Evolutionary conservation across 495 filamentous ascomycete species (phyloP).

Genomic region (Tuber indicum): DNA sequence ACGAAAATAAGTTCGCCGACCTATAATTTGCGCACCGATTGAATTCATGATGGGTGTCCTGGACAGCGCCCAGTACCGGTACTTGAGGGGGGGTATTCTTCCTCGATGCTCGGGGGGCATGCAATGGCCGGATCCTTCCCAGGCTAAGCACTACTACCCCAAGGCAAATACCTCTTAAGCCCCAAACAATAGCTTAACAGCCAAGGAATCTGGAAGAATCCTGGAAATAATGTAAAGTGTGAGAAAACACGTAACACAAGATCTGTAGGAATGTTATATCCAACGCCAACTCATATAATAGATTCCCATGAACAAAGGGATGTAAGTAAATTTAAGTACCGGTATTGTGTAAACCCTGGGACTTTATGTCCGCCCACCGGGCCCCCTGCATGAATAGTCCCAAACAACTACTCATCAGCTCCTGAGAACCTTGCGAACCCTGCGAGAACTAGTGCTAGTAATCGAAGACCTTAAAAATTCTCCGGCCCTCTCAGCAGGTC

Average conservation of each 20-base stretch:
- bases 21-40: background rate
- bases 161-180: background rate
- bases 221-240: background rate
- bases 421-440: background rate
- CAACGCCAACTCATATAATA: background rate
- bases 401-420: background rate
- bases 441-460: background rate
- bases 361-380: background rate
- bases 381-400: background rate
- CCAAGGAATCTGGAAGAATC: background rate
- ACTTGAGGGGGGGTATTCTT: background rate
- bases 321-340: background rate
- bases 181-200: background rate
- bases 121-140: background rate
- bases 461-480: background rate
- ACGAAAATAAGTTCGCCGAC: background rate
- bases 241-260: background rate
- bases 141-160: too few relatives aligned
- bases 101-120: background rate
- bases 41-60: background rate
- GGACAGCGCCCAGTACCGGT: background rate
- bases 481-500: background rate
- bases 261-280: background rate
- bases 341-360: background rate
- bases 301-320: background rate